These are phyloP conservation scores for Lophiostoma macrostomum DNA, from an alignment of 495 filamentous ascomycete species.

Conservation along the genomic window DNA sequence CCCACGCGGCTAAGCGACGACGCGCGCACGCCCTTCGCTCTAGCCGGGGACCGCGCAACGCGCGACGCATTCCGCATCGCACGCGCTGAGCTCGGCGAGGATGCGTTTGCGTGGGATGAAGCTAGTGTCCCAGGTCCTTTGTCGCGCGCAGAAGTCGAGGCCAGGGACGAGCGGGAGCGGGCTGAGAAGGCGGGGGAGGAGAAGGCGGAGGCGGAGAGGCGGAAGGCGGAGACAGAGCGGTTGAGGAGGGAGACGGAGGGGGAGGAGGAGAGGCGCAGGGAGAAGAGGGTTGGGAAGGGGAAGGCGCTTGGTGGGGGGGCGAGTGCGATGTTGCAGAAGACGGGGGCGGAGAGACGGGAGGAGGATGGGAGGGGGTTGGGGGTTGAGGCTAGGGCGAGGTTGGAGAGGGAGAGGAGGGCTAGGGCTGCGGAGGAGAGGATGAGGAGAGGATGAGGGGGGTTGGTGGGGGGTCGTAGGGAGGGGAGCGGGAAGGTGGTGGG, in stretches of 20 bases:
- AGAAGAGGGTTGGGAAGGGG: slow-evolving; percentile 61
- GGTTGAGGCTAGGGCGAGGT: slow-evolving; percentile 71
- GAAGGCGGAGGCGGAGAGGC: slow-evolving; percentile 56
- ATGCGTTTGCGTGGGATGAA: slow-evolving; percentile 72
- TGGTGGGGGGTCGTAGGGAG: too few relatives aligned
- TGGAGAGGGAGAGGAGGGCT: slow-evolving; percentile 79
- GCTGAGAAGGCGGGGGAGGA: slow-evolving; percentile 46
- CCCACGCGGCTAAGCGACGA: slow-evolving; percentile 64
- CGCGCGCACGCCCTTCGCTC: slow-evolving; percentile 77
- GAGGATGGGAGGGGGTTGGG: slow-evolving; percentile 83
- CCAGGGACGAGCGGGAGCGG: slow-evolving; percentile 61
- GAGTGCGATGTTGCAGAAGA: slow-evolving; percentile 56
- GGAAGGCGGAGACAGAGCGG: slow-evolving; percentile 45
- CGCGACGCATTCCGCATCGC: slow-evolving; percentile 91
- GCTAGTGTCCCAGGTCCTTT: slow-evolving; percentile 69
- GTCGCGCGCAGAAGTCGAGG: slow-evolving; percentile 63
- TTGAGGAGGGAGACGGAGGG: slow-evolving; percentile 40
- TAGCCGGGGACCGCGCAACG: slow-evolving; percentile 80
- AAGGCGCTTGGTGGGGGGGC: slow-evolving; percentile 49
- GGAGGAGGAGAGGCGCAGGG: slow-evolving; percentile 58
- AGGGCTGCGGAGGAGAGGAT: slow-evolving; percentile 87
- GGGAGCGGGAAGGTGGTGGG: too few relatives aligned
- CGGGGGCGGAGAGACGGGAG: slow-evolving; percentile 69
- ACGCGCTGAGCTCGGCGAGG: slow-evolving; percentile 74
- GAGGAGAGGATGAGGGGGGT: too few relatives aligned